phyloP scores from a whole-genome alignment of 2,329 filamentous ascomycete genomes.

The Sporothrix pseudoabietina region DNA sequence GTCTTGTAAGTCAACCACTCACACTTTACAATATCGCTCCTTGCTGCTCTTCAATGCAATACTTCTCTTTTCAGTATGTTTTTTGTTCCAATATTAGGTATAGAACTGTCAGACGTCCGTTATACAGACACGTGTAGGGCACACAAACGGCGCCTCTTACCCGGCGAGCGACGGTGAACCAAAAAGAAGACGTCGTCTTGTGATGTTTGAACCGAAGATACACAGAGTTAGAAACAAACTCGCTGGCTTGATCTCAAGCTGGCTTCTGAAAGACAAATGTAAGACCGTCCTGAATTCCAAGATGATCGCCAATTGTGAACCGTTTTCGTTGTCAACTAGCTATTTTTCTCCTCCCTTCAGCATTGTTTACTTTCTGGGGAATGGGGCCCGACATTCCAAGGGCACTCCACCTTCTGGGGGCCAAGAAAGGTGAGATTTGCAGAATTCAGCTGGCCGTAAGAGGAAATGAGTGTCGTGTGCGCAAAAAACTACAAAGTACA shows the following conservation, averaged over 20 bases:
- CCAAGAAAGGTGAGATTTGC: not conserved
- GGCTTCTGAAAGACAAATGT: not conserved
- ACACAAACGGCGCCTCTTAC: not conserved
- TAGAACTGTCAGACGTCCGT: not conserved
- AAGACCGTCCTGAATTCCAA: not conserved
- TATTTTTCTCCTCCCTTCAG: not conserved
- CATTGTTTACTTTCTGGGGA: not conserved
- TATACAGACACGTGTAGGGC: not conserved
- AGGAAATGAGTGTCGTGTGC: not conserved
- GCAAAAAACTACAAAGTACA: not conserved
- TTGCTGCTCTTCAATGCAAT: not conserved
- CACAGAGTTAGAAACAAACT: not conserved
- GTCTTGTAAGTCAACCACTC: not conserved
- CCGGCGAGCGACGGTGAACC: not conserved
- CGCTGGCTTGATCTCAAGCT: not conserved
- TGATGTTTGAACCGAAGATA: not conserved
- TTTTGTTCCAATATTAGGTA: not conserved
- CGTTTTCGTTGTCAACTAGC: not conserved
- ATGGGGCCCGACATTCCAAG: constrained; percentile 1
- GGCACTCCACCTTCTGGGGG: not conserved
- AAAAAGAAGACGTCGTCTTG: not conserved
- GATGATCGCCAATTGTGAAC: not conserved
- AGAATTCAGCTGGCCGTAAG: not conserved
- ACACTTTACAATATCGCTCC: not conserved
- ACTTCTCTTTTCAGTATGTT: not conserved